Conservation (phyloP, 495 filamentous ascomycete genomes). For the Neurospora sp. region DNA sequence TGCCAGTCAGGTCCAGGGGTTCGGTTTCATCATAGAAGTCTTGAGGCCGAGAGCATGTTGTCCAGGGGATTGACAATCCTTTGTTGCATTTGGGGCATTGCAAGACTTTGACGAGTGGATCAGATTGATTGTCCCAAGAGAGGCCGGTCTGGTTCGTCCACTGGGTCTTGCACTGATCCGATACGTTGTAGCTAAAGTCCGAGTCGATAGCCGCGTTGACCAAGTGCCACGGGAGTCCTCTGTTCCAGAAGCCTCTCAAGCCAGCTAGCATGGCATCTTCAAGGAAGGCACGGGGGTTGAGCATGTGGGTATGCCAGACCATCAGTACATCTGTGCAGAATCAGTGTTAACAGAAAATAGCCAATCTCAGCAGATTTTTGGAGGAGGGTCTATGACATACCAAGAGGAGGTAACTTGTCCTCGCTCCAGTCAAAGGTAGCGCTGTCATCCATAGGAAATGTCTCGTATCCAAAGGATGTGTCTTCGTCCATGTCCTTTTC, state of each 20-base stretch:
- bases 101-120: constrained; percentile 37
- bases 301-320: constrained; percentile 83
- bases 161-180: constrained; percentile 26
- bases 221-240: constrained; percentile 61
- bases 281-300: constrained; percentile 68
- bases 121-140: constrained; percentile 50
- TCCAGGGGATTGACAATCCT: constrained; percentile 46
- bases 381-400: constrained; percentile 11
- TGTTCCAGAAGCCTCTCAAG: constrained; percentile 48
- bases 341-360: not conserved
- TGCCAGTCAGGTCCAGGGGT: constrained; percentile 20
- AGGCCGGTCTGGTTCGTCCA: constrained; percentile 46
- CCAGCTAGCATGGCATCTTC: constrained; percentile 66
- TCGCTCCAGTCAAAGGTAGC: constrained; percentile 17
- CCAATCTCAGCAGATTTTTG: not conserved
- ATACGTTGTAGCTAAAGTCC: constrained; percentile 51
- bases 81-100: constrained; percentile 47
- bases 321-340: constrained; percentile 60
- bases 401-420: constrained; percentile 30
- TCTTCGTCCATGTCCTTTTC: constrained; percentile 22
- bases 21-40: constrained; percentile 2
- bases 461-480: constrained; percentile 7
- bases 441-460: constrained; percentile 10
- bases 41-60: constrained; percentile 37
- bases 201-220: constrained; percentile 57